Conservation (phyloP, 2,329 filamentous ascomycete species). For the Cryphonectria nitschkei region DNA sequence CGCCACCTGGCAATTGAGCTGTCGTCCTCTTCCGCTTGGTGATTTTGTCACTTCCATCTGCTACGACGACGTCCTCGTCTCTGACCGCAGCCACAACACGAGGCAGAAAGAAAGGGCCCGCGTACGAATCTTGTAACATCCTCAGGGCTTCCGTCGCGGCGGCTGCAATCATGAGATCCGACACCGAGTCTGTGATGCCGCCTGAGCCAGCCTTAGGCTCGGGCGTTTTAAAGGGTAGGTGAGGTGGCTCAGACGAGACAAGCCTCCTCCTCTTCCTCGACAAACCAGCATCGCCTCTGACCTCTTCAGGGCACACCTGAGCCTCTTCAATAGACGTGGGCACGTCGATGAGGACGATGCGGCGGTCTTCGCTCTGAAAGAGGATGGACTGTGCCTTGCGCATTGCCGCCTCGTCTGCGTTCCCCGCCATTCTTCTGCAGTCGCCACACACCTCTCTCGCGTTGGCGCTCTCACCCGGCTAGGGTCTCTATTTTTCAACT, state of each 20-base stretch:
- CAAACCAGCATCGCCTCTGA: neutral
- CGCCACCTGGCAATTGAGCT: slow-evolving; percentile 6
- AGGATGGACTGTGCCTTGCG: slow-evolving; percentile 46
- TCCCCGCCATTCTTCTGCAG: slow-evolving; percentile 13
- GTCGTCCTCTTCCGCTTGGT: slow-evolving; percentile 17
- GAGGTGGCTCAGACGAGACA: slow-evolving; percentile 49
- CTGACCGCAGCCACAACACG: slow-evolving; percentile 36
- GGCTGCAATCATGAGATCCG: slow-evolving; percentile 57
- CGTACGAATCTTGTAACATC: slow-evolving; percentile 39
- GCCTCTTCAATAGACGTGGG: slow-evolving; percentile 70
- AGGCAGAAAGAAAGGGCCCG: slow-evolving; percentile 53
- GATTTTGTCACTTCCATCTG: neutral
- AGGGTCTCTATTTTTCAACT: neutral
- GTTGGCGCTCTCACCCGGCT: neutral
- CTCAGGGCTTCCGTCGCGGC: slow-evolving; percentile 50
- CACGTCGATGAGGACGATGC: slow-evolving; percentile 67
- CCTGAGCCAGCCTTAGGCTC: slow-evolving; percentile 47
- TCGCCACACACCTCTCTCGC: too few relatives aligned
- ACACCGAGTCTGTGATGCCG: slow-evolving; percentile 52
- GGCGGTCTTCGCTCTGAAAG: slow-evolving; percentile 54
- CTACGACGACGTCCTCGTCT: neutral
- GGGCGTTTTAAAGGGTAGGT: slow-evolving; percentile 53
- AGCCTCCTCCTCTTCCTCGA: slow-evolving; percentile 35
- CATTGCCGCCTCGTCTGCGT: slow-evolving; percentile 17
- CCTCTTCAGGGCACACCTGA: slow-evolving; percentile 52